Base-by-base conservation (phyloP, 768 basidiomycete species). In the Xanthoconium stramineum region DNA sequence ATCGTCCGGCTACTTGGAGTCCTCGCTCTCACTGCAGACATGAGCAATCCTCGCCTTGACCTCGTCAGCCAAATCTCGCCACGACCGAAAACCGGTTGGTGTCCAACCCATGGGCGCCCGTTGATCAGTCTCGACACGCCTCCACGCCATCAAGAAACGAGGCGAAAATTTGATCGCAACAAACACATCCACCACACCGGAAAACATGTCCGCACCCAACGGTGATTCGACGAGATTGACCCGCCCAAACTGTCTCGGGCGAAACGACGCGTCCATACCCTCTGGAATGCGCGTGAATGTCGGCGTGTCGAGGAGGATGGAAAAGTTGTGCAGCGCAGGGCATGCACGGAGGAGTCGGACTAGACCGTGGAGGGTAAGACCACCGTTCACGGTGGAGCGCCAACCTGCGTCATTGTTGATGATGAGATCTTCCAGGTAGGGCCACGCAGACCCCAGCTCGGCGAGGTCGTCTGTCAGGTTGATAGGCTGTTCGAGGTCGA, bases 191-290 rank as follows among this genome's bases (percentile, higher is more conserved):
- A 50, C 54, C 17, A 58, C 53, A 0, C 32, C 36, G 1, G 20
- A 9, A 45, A 56, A 17, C 30, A 45, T 39, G 13, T 10, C 57
- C 5, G 10, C 9, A 9, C 20, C 36, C 47, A 56, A 49, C 4
- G 53, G 47, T 9, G 53, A 57, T 24, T 56, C 53, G 45, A 37
- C 3, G 38, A 42, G 32, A 19, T 58, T 58, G 55, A 50, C 24
- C 5, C 20, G 17, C 15, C 37, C 35, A 5, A 57, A 15, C 4
- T 11, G 15, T 47, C 56, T 43, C 14, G 7, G 19, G 14, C 43
- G 48, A 30, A 38, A 56, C 9, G 47, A 19, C 14, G 46, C n/a
- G 5, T 58, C 54, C 54, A 56, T 50, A 11, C 33, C 48, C 15
- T 47, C 44, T 15, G 57, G 48, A 20, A 57, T 46, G 20, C 5